Percentiles rank a stretch among this genome's conserved stretches.
Evolutionary conservation across 768 basidiomycete species (phyloP).

Genomic region (Sutorius australiensis): DNA sequence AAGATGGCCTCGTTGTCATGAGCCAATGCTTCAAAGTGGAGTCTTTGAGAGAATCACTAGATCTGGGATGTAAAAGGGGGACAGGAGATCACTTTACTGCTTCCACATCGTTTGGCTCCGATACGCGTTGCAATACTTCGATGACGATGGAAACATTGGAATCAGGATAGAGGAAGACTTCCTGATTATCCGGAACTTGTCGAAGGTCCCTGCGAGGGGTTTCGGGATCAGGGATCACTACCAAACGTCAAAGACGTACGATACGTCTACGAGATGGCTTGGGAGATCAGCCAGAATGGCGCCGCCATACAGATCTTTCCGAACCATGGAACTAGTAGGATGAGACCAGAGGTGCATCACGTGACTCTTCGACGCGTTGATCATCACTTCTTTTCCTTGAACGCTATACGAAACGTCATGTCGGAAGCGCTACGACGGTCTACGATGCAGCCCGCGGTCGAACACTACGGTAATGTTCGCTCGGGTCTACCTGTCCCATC

Average conservation of each 20-base stretch:
- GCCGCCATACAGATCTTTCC: constrained; percentile 69
- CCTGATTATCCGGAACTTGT: constrained; percentile 92
- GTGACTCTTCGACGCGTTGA: constrained; percentile 13
- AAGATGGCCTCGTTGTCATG: constrained; percentile 80
- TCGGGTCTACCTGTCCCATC: constrained; percentile 75
- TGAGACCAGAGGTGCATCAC: constrained; percentile 3
- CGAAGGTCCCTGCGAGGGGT: constrained; percentile 50
- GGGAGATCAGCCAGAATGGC: constrained; percentile 69
- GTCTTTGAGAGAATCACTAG: constrained; percentile 45
- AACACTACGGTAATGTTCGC: constrained; percentile 46
- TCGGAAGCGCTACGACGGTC: constrained; percentile 55
- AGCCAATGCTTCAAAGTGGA: constrained; percentile 86
- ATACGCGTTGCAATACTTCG: constrained; percentile 78
- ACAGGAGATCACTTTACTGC: constrained; percentile 60
- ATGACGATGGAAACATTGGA: constrained; percentile 74
- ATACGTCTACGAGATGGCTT: constrained; percentile 67
- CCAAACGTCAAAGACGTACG: constrained; percentile 51
- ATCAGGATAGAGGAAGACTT: constrained; percentile 76
- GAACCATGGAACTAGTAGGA: constrained; percentile 13
- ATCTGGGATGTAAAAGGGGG: constrained; percentile 1
- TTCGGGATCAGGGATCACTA: not conserved
- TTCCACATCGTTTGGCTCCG: constrained; percentile 47
- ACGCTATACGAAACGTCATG: constrained; percentile 16
- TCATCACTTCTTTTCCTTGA: not conserved
- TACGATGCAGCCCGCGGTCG: constrained; percentile 51